Evolutionary conservation across 192 early-diverging fungal species (phyloP).

Genomic region (Pilobolus umbonatus): DNA sequence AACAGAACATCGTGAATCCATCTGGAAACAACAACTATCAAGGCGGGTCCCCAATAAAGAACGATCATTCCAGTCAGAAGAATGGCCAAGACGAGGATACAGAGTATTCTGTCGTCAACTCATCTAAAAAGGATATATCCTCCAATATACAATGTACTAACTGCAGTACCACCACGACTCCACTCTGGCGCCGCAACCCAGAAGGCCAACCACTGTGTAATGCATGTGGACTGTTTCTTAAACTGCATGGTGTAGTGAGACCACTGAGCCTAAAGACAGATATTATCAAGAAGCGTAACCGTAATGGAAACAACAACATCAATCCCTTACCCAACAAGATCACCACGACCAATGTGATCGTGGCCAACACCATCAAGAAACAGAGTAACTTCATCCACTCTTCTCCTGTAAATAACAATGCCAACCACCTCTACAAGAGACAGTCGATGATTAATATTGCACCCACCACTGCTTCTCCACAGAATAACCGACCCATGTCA

Average conservation of each 20-base stretch:
- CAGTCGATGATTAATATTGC: background rate
- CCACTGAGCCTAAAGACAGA: constrained; percentile 80
- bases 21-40: too few relatives aligned
- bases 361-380: background rate
- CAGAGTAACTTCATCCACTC: background rate
- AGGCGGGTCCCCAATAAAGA: too few relatives aligned
- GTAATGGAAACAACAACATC: constrained; percentile 31
- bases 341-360: background rate
- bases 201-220: constrained; percentile 87
- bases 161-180: constrained; percentile 79
- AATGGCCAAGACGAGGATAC: too few relatives aligned
- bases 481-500: constrained; percentile 15
- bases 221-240: constrained; percentile 89
- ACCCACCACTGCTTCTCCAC: background rate
- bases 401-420: too few relatives aligned
- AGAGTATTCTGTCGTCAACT: too few relatives aligned
- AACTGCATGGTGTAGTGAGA: constrained; percentile 78
- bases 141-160: constrained; percentile 56
- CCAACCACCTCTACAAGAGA: background rate
- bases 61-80: too few relatives aligned
- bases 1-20: too few relatives aligned
- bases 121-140: constrained; percentile 13
- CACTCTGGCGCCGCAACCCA: constrained; percentile 82
- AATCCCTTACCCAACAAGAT: background rate
- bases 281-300: constrained; percentile 81